Conservation (phyloP, 1,284 basidiomycete genomes). For the Cystobasidium sp. region DNA sequence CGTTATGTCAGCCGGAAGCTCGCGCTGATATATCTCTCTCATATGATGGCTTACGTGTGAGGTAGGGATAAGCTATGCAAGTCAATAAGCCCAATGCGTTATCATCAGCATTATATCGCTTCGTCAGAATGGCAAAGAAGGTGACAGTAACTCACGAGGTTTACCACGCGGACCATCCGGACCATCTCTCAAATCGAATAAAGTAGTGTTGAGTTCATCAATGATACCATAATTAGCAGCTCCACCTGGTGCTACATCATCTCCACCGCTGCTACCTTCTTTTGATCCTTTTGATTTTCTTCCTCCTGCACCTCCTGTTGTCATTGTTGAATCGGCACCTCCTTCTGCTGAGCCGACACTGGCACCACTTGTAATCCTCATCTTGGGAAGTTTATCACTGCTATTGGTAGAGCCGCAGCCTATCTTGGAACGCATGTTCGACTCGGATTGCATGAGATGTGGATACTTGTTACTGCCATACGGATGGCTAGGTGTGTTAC, state of each 20-base stretch:
- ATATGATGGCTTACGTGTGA: constrained; percentile 19
- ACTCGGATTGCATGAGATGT: too few species aligned
- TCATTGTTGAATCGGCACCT: too few species aligned
- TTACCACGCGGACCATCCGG: constrained; percentile 26
- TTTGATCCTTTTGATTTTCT: background rate
- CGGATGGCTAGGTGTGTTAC: background rate
- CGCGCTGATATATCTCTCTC: background rate
- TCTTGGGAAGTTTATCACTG: too few species aligned
- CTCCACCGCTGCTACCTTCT: background rate
- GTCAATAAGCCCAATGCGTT: background rate
- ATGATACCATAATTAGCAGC: constrained; percentile 24
- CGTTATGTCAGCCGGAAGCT: background rate
- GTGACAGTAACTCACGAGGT: too few species aligned
- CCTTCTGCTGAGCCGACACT: too few species aligned
- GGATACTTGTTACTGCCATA: background rate
- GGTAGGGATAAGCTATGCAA: constrained; percentile 37
- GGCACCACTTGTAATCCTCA: too few species aligned
- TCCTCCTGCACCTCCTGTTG: background rate
- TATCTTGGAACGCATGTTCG: too few species aligned
- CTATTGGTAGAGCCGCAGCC: too few species aligned
- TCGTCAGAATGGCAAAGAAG: too few species aligned
- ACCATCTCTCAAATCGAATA: constrained; percentile 36
- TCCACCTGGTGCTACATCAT: background rate
- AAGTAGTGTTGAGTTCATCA: constrained; percentile 31
- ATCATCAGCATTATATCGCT: too few species aligned